A percentile compares a stretch with the other conserved stretches of the same genome.
Conservation (phyloP, 1,284 basidiomycete species). For the Schizophyllum commune region DNA sequence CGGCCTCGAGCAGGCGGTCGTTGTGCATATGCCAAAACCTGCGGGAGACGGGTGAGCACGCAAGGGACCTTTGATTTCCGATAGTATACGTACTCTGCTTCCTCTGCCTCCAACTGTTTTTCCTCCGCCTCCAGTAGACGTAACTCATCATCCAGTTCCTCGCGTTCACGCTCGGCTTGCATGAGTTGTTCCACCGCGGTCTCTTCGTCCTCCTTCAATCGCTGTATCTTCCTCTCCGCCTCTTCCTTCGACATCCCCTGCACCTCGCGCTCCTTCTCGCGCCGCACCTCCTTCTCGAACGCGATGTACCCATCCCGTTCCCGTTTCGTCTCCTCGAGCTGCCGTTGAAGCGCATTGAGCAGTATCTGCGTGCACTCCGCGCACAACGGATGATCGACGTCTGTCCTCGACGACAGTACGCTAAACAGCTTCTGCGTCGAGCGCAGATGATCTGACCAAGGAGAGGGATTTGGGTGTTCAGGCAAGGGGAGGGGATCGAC, state of each 20-base stretch:
- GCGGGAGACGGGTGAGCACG: slow-evolving; percentile 2
- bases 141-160: slow-evolving; percentile 69
- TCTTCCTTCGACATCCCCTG: slow-evolving; percentile 55
- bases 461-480: slow-evolving; percentile 55
- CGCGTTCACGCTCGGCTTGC: slow-evolving; percentile 66
- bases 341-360: slow-evolving; percentile 68
- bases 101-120: slow-evolving; percentile 65
- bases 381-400: slow-evolving; percentile 93
- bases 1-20: slow-evolving; percentile 55
- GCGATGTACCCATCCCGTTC: slow-evolving; percentile 91
- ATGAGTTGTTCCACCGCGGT: slow-evolving; percentile 66
- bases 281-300: slow-evolving; percentile 82
- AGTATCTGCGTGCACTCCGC: slow-evolving; percentile 87
- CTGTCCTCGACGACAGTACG: slow-evolving; percentile 71
- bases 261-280: slow-evolving; percentile 60
- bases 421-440: slow-evolving; percentile 72
- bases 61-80: neutral
- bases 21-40: slow-evolving; percentile 86
- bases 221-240: slow-evolving; percentile 63
- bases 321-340: slow-evolving; percentile 85
- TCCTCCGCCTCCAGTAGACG: slow-evolving; percentile 69
- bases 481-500: slow-evolving; percentile 27
- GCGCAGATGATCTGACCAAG: slow-evolving; percentile 72
- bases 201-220: slow-evolving; percentile 69
- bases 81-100: slow-evolving; percentile 57